These are phyloP conservation scores for Colletotrichum sp. DNA, from an alignment of 2,329 filamentous ascomycete genomes.

Conservation along the genomic window DNA sequence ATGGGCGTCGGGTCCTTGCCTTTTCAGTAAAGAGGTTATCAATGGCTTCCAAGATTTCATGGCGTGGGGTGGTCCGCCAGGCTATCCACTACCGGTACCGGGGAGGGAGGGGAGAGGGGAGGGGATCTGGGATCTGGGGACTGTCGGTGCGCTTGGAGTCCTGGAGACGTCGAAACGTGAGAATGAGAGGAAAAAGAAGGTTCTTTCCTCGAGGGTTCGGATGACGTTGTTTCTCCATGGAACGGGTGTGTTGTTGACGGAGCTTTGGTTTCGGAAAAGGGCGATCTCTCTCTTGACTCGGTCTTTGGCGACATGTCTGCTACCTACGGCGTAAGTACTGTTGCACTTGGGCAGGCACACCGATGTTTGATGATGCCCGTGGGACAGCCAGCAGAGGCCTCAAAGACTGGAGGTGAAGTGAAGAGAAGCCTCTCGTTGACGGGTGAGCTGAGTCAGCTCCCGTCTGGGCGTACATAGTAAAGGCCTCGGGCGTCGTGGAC, in stretches of 20 bases:
- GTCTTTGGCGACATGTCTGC: not conserved
- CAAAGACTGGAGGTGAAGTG: not conserved
- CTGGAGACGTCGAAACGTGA: not conserved
- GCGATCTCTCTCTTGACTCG: not conserved
- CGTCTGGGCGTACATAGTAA: not conserved
- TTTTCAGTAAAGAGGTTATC: not conserved
- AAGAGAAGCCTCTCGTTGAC: not conserved
- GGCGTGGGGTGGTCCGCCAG: not conserved
- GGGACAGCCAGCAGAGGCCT: not conserved
- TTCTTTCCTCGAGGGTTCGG: not conserved
- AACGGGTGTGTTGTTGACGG: not conserved
- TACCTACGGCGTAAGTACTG: not conserved
- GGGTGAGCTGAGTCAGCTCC: not conserved
- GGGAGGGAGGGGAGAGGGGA: not conserved
- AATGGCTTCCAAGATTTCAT: conserved; percentile 2
- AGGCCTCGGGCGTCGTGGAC: not conserved
- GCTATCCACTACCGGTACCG: not conserved
- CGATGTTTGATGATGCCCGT: not conserved
- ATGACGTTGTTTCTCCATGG: conserved; percentile 14
- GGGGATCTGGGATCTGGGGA: not conserved
- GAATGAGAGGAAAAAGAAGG: not conserved
- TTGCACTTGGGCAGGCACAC: not conserved
- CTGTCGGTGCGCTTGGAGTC: not conserved
- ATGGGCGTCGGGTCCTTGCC: not conserved
- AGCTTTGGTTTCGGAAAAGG: not conserved